Evolutionary conservation across 768 basidiomycete species (phyloP).

Genomic region (Amanita muscaria): DNA sequence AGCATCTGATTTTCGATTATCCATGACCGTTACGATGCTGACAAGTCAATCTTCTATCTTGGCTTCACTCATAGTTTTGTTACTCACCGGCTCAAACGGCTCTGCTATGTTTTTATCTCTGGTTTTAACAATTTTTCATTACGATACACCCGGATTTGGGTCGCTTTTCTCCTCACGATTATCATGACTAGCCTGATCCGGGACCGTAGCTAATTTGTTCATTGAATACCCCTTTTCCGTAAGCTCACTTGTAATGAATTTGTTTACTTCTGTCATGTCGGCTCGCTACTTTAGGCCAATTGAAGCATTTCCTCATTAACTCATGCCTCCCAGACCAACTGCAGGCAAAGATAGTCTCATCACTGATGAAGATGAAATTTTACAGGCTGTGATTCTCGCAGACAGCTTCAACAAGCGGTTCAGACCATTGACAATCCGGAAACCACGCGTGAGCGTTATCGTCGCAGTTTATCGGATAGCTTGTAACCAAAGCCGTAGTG

Average conservation of each 20-base stretch:
- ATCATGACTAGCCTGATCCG: conserved; percentile 58
- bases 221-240: conserved; percentile 51
- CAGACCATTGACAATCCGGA: conserved; percentile 78
- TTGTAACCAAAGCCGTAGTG: conserved; percentile 43
- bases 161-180: conserved; percentile 46
- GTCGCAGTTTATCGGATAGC: conserved; percentile 8
- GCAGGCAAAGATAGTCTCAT: conserved; percentile 52
- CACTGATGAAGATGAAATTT: conserved; percentile 65
- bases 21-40: conserved; percentile 38
- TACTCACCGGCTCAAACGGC: conserved; percentile 8
- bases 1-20: conserved; percentile 23
- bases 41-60: conserved; percentile 17
- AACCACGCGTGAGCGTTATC: conserved; percentile 62
- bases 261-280: conserved; percentile 20
- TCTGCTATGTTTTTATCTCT: conserved; percentile 14
- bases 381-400: conserved; percentile 93
- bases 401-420: conserved; percentile 96
- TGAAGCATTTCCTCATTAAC: conserved; percentile 7
- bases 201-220: conserved; percentile 63
- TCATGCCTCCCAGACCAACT: conserved; percentile 61
- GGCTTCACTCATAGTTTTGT: conserved; percentile 17
- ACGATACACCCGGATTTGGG: conserved; percentile 57
- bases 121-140: conserved; percentile 26
- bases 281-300: background rate
- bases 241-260: conserved; percentile 48